These are phyloP conservation scores for Euphrasia confusa DNA, from an alignment of 257 asterid genomes.

Conservation along the genomic window DNA sequence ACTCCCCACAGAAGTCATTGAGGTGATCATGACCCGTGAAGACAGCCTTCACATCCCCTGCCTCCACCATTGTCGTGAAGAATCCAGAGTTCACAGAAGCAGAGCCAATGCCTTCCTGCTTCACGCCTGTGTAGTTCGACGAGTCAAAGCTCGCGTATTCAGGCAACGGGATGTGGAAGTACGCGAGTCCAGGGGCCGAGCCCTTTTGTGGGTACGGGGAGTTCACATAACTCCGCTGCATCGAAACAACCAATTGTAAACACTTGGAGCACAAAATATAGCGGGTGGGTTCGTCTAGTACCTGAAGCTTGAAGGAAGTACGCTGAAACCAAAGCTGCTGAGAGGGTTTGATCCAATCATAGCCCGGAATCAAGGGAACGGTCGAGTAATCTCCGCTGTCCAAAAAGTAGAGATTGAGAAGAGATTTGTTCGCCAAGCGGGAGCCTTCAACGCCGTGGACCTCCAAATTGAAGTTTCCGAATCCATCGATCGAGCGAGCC, in stretches of 20 bases:
- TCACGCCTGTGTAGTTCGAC: constrained; percentile 71
- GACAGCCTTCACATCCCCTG: constrained; percentile 92
- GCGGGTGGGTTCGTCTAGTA: constrained; percentile 21
- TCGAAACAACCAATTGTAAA: not conserved
- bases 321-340: constrained; percentile 86
- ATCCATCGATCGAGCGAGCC: constrained; percentile 62
- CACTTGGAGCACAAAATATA: not conserved
- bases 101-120: constrained; percentile 86
- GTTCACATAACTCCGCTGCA: constrained; percentile 55
- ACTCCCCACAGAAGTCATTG: constrained; percentile 86
- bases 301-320: constrained; percentile 67
- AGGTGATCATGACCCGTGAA: constrained; percentile 91
- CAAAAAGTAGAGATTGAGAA: constrained; percentile 76
- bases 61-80: constrained; percentile 71
- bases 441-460: constrained; percentile 66
- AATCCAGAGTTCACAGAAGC: constrained; percentile 81
- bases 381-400: constrained; percentile 94
- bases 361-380: constrained; percentile 73
- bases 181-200: constrained; percentile 77
- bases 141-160: constrained; percentile 76
- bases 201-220: constrained; percentile 59
- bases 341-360: constrained; percentile 89
- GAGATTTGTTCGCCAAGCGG: constrained; percentile 52
- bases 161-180: constrained; percentile 93
- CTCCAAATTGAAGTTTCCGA: constrained; percentile 84